Conservation (phyloP, 2,329 filamentous ascomycete species). For the Lanzia echinophila region DNA sequence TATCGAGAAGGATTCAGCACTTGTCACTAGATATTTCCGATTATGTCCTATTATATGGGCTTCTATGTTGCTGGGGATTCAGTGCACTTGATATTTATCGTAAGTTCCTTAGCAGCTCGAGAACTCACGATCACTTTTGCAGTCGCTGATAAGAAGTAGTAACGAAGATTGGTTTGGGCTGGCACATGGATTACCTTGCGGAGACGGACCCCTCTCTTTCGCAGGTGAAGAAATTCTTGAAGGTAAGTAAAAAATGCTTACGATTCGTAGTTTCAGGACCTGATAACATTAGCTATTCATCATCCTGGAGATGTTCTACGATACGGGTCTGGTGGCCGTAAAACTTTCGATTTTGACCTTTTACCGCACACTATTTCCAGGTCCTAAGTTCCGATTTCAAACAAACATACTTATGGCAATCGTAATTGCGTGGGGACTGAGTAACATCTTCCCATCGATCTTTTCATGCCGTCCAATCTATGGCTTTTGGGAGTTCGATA, state of each 20-base stretch:
- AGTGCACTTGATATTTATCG: neutral
- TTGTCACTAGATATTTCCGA: neutral
- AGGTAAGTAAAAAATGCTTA: too few relatives aligned
- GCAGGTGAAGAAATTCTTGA: neutral
- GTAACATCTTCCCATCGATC: neutral
- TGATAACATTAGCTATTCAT: too few relatives aligned
- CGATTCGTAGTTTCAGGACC: too few relatives aligned
- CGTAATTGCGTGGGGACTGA: neutral
- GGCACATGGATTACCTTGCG: neutral
- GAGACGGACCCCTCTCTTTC: neutral
- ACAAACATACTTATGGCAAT: neutral
- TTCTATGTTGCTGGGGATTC: neutral
- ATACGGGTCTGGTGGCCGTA: neutral
- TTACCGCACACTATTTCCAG: neutral
- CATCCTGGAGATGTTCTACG: neutral
- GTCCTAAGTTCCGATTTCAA: neutral
- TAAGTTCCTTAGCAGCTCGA: neutral
- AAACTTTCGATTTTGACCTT: neutral
- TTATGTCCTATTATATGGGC: neutral
- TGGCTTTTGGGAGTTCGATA: neutral
- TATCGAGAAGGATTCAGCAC: neutral
- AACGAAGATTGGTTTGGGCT: neutral
- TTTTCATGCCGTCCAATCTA: neutral
- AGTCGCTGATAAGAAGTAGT: neutral
- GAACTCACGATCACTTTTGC: neutral